These are phyloP conservation scores for Neurospora cerealis DNA, from an alignment of 495 filamentous ascomycete genomes.

Conservation along the genomic window DNA sequence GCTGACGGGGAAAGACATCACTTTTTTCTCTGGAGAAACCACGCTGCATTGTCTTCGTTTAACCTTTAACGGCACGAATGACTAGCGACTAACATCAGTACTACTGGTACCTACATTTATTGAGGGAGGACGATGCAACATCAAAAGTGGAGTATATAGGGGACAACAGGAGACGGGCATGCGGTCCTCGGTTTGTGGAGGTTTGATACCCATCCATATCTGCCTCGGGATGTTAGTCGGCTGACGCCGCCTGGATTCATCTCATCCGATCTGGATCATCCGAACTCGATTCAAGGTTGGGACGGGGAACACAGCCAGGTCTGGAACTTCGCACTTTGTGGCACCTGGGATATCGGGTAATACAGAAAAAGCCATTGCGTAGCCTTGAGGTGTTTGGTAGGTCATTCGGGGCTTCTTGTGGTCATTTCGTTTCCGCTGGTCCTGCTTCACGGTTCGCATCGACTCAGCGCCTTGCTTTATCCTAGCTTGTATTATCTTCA, in stretches of 20 bases:
- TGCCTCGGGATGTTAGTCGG: not conserved
- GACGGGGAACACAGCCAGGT: not conserved
- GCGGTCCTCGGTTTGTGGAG: not conserved
- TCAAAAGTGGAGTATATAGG: not conserved
- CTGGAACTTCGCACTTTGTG: not conserved
- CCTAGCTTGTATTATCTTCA: not conserved
- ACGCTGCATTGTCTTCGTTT: not conserved
- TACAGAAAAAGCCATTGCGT: not conserved
- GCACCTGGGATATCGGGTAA: not conserved
- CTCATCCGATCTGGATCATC: not conserved
- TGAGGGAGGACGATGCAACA: not conserved
- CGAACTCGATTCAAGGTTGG: not conserved
- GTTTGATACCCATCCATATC: not conserved
- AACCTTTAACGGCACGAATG: not conserved
- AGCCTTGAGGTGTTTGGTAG: not conserved
- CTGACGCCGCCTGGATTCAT: not conserved
- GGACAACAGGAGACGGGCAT: not conserved
- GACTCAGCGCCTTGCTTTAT: not conserved
- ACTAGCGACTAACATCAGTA: not conserved
- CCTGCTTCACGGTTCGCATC: not conserved
- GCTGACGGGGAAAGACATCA: not conserved
- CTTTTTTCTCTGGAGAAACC: not conserved
- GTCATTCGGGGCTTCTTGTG: not conserved
- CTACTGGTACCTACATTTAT: not conserved
- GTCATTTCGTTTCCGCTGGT: not conserved